Evolutionary conservation across 2,329 filamentous ascomycete species (phyloP).

Genomic region (Emmonsia crescens): DNA sequence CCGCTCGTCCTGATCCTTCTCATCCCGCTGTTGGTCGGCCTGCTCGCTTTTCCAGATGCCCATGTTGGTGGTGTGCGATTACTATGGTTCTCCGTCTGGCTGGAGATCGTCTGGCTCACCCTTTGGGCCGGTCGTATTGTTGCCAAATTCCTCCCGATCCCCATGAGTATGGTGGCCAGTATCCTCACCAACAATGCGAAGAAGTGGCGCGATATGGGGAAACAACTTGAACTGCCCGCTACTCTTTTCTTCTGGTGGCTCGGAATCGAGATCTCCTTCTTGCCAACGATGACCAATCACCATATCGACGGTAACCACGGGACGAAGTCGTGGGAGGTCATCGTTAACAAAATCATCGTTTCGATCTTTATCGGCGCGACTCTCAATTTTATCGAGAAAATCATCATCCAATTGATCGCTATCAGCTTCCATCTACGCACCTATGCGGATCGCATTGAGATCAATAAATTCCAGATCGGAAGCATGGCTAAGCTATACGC

Average conservation of each 20-base stretch:
- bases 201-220: conserved; percentile 86
- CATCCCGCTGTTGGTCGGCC: conserved; percentile 57
- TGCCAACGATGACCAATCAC: conserved; percentile 66
- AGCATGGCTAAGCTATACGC: conserved; percentile 54
- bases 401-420: conserved; percentile 88
- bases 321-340: conserved; percentile 58
- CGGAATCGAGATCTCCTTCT: conserved; percentile 72
- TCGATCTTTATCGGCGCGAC: conserved; percentile 68
- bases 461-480: conserved; percentile 82
- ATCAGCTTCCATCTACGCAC: conserved; percentile 86
- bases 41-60: conserved; percentile 46
- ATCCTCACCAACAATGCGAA: conserved; percentile 77
- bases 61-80: conserved; percentile 65
- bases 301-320: conserved; percentile 43
- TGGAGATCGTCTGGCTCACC: conserved; percentile 85
- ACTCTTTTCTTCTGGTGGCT: conserved; percentile 90
- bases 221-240: conserved; percentile 71
- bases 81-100: conserved; percentile 90
- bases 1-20: conserved; percentile 55
- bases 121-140: conserved; percentile 67
- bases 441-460: conserved; percentile 79
- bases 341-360: conserved; percentile 77
- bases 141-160: conserved; percentile 53
- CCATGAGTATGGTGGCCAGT: conserved; percentile 54
- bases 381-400: conserved; percentile 82